Percentiles rank a stretch among this genome's conserved stretches.
phyloP scores from a whole-genome alignment of 768 basidiomycete genomes.

The Phaeolepiota aurea region DNA sequence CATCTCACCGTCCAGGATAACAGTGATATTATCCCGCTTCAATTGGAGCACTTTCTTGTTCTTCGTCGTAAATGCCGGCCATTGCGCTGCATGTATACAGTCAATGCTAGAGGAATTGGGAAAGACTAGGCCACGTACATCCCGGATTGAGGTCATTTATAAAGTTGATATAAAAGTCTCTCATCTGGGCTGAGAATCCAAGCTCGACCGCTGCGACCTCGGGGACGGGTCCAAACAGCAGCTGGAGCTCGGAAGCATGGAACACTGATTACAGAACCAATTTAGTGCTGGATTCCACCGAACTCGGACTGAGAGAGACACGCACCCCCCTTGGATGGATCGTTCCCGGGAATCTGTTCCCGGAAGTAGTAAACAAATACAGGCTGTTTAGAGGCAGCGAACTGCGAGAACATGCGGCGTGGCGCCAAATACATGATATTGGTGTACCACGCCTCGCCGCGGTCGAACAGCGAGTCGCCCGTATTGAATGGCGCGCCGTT shows the following conservation, averaged over 20 bases:
- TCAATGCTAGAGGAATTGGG: neutral
- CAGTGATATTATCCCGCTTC: conserved; percentile 41
- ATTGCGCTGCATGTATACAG: conserved; percentile 23
- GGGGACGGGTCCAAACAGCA: conserved; percentile 42
- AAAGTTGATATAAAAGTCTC: conserved; percentile 50
- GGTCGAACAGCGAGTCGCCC: conserved; percentile 51
- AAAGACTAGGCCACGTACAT: conserved; percentile 21
- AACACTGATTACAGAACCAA: conserved; percentile 26
- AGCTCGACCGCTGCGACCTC: conserved; percentile 25
- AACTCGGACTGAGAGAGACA: neutral
- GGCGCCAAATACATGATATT: conserved; percentile 49
- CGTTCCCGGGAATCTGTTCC: conserved; percentile 50
- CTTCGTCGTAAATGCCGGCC: conserved; percentile 33
- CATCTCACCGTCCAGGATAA: conserved; percentile 44
- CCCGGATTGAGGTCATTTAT: conserved; percentile 49
- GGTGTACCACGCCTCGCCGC: conserved; percentile 49
- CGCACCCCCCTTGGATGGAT: conserved; percentile 38
- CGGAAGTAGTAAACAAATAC: conserved; percentile 48
- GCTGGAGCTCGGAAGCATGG: conserved; percentile 38
- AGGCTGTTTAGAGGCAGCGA: conserved; percentile 36
- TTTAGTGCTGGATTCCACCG: neutral
- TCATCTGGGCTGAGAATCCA: conserved; percentile 37
- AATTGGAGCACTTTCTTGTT: conserved; percentile 38
- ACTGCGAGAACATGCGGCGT: conserved; percentile 39
- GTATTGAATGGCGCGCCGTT: conserved; percentile 47